Percentiles rank a stretch among this genome's conserved stretches.
phyloP scores from a whole-genome alignment of 2,329 filamentous ascomycete species.

The Penicillium brasilianum region DNA sequence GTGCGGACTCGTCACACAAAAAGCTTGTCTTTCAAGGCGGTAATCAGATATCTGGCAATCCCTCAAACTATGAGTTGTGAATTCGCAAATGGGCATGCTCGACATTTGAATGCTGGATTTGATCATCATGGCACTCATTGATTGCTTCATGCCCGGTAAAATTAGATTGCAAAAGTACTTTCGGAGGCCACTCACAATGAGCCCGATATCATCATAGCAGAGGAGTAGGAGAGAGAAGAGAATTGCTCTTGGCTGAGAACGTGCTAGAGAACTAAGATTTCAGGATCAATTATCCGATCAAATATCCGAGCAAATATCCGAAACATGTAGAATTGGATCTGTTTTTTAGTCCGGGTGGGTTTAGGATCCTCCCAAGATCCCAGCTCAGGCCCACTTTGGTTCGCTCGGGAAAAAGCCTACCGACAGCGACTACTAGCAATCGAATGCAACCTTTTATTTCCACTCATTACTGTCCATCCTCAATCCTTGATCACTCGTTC shows the following conservation, averaged over 20 bases:
- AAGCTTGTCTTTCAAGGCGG: background rate
- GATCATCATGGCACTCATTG: too few species aligned
- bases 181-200: too few species aligned
- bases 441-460: background rate
- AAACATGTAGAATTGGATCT: background rate
- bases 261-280: background rate
- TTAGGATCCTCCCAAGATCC: background rate
- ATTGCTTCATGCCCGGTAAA: too few species aligned
- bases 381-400: background rate
- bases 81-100: background rate
- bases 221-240: background rate
- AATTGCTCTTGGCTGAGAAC: background rate
- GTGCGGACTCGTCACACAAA: background rate
- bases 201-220: too few species aligned
- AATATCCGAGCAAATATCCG: background rate
- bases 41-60: background rate
- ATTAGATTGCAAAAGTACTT: too few species aligned
- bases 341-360: background rate
- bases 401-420: conserved; percentile 19
- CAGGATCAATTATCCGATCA: too few species aligned
- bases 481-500: background rate
- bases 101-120: too few species aligned
- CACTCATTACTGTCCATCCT: background rate
- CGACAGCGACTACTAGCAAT: background rate
- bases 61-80: background rate